These are phyloP conservation scores for Suhomyces kilbournensis DNA, from an alignment of 805 yeast genomes.

Conservation along the genomic window DNA sequence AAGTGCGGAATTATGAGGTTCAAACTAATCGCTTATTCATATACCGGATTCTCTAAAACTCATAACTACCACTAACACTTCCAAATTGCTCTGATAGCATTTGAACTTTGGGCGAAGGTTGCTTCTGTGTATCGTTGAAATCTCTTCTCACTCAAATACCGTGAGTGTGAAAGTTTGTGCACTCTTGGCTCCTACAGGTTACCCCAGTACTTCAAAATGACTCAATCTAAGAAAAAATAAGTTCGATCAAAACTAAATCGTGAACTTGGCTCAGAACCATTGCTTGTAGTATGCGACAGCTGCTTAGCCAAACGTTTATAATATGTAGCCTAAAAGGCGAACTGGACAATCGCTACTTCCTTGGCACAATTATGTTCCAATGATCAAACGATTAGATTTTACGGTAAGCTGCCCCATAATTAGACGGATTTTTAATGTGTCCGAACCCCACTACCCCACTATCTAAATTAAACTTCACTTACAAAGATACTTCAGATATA, in stretches of 20 bases:
- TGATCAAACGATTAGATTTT: neutral
- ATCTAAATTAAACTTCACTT: too few relatives aligned
- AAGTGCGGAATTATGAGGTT: neutral
- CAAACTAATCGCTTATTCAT: neutral
- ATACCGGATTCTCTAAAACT: neutral
- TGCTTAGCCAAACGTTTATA: neutral
- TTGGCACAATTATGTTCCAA: neutral
- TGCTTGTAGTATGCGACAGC: neutral
- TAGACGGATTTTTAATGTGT: neutral
- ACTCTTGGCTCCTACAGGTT: neutral
- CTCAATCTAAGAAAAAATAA: neutral
- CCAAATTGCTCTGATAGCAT: too few relatives aligned
- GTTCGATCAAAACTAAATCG: neutral
- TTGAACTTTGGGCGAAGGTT: too few relatives aligned
- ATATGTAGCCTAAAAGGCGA: neutral
- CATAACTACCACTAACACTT: too few relatives aligned
- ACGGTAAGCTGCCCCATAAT: neutral
- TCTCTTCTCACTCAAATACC: neutral
- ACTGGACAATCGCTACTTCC: neutral
- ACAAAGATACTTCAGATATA: neutral
- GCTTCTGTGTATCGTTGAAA: neutral
- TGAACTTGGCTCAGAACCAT: neutral
- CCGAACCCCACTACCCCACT: neutral
- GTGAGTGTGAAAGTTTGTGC: neutral
- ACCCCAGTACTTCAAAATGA: neutral